phyloP scores from a whole-genome alignment of 148 eudicot genomes.

The Nepenthes mirabilis region DNA sequence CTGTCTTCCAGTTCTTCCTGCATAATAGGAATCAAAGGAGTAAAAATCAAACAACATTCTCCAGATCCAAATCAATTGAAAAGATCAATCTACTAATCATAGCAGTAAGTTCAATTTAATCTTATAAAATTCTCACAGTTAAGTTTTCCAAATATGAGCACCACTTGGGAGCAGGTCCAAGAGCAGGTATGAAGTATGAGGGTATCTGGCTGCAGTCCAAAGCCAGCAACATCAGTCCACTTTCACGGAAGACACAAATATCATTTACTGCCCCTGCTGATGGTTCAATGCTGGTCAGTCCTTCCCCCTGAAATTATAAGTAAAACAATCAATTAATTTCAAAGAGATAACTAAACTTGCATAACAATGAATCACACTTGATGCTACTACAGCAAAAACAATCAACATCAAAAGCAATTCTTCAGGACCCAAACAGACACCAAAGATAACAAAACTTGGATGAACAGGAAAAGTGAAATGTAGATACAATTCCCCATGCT shows the following conservation, averaged over 20 bases:
- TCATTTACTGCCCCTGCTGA: constrained; percentile 82
- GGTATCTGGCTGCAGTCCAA: constrained; percentile 77
- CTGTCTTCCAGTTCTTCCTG: constrained; percentile 94
- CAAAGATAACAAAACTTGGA: background rate
- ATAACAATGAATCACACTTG: background rate
- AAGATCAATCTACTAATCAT: background rate
- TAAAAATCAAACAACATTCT: constrained; percentile 3
- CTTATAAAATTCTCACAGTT: constrained; percentile 28
- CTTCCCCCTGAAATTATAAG: constrained; percentile 58
- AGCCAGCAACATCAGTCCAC: constrained; percentile 82
- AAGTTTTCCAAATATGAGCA: constrained; percentile 79
- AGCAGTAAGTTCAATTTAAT: background rate
- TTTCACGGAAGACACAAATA: constrained; percentile 56
- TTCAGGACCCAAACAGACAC: background rate
- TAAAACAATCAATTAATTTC: background rate
- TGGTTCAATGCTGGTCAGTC: constrained; percentile 94
- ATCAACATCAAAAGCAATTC: background rate
- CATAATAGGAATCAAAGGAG: constrained; percentile 6
- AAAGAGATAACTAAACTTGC: background rate
- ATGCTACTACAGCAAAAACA: background rate
- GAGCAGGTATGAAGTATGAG: constrained; percentile 77
- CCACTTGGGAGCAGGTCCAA: constrained; percentile 99
- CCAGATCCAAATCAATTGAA: background rate
- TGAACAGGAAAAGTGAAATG: too few species aligned
- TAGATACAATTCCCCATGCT: too few species aligned